phyloP scores from a whole-genome alignment of 768 basidiomycete genomes.

The Lentinula lateritia region DNA sequence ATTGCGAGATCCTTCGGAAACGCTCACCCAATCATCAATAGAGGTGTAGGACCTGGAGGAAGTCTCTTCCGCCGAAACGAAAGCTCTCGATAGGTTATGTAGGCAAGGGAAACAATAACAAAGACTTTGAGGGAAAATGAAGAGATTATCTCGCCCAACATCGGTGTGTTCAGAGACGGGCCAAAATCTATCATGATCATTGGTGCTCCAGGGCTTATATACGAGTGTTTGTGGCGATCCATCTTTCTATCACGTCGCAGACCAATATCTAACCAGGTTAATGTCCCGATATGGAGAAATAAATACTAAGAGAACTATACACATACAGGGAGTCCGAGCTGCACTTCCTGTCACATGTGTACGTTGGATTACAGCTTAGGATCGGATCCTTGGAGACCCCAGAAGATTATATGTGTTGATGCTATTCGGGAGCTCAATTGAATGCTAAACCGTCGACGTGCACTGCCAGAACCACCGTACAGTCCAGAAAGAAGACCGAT shows the following conservation, averaged over 20 bases:
- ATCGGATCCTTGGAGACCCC: too few relatives aligned
- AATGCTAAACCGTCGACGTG: too few relatives aligned
- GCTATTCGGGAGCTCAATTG: too few relatives aligned
- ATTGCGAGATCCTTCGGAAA: not conserved
- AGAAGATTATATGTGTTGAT: too few relatives aligned
- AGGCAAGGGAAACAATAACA: not conserved
- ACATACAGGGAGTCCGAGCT: too few relatives aligned
- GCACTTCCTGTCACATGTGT: too few relatives aligned
- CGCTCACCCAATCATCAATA: not conserved
- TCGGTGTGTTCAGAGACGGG: not conserved
- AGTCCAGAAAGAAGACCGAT: too few relatives aligned
- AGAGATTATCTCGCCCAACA: not conserved
- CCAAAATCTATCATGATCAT: not conserved
- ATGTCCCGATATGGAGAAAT: not conserved
- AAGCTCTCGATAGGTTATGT: not conserved
- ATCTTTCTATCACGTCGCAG: not conserved
- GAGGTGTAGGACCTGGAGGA: constrained; percentile 3
- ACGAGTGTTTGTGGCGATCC: not conserved
- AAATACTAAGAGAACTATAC: not conserved
- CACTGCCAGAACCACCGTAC: too few relatives aligned
- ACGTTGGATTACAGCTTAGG: too few relatives aligned
- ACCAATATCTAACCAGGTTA: not conserved
- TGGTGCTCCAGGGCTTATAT: not conserved
- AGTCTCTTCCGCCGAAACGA: not conserved
- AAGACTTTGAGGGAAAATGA: not conserved